Base-by-base conservation (phyloP, 129 eudicot genomes). In the Helianthus tuberosus region DNA sequence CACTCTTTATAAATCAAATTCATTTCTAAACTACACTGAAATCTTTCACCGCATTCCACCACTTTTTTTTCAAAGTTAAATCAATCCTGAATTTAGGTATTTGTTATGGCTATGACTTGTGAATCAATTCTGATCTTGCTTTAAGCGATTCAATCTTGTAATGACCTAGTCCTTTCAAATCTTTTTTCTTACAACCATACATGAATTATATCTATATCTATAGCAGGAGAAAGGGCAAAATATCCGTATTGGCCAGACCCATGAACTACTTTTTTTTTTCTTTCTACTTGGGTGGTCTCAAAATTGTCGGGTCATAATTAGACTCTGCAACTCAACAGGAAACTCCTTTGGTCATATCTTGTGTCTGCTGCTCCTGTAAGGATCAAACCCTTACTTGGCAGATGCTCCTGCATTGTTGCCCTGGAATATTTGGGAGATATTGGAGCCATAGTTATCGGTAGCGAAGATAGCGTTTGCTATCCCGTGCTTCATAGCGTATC, bases 81-180 rank as follows among this genome's bases (percentile, higher is more conserved):
- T n/a, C 44, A 79, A 72, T 65, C 61, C 50, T 55, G n/a, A 54
- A 60, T 38, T 9, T 75, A 39, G 66, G 10, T 63, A 27, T 52
- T 57, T 77, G 57, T 25, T 61, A 50, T 36, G 66, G 46, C 64
- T 70, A 50, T 59, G 53, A 68, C 71, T 77, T 38, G 43, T 77
- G 68, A 32, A 68, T 16, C 2, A 15, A 59, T 59, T 47, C 62
- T 36, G 55, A 61, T 62, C 77, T 50, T 62, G 46, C 69, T 25
- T 47, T 60, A 8, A 20, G 8, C 32, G 49, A 16, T 72, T 4
- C 57, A 20, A 36, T 58, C 49, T 73, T 43, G 58, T 55, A 23
- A 5, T 39, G 50, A 73, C 69, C 48, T 32, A 73, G 3, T 62
- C 49, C 13, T 39, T 57, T 41, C 17, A 11, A 25, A 1, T 11